Evolutionary conservation across 1,284 basidiomycete genomes (phyloP).

Genomic region (Schizophyllum commune): DNA sequence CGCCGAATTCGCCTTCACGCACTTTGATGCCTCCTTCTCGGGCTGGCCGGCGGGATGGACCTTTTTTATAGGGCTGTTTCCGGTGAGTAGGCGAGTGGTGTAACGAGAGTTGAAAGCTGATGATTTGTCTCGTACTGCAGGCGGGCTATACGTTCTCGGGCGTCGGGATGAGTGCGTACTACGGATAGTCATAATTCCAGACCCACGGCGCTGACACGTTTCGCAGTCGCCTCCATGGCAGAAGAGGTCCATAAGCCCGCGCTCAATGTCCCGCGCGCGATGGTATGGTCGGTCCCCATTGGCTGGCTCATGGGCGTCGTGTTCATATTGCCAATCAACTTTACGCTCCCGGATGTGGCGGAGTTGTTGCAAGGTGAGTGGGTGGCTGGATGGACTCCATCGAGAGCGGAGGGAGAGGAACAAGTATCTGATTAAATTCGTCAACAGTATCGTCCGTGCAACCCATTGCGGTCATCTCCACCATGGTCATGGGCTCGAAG

Average conservation of each 20-base stretch:
- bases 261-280: conserved; percentile 48
- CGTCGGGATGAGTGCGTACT: conserved; percentile 42
- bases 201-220: neutral
- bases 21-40: conserved; percentile 41
- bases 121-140: neutral
- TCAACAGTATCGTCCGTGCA: conserved; percentile 38
- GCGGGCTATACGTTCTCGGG: conserved; percentile 43
- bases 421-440: conserved; percentile 22
- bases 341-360: conserved; percentile 53
- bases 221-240: conserved; percentile 49
- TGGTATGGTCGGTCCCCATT: conserved; percentile 57
- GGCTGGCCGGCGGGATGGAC: conserved; percentile 53
- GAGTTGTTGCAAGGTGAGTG: conserved; percentile 42
- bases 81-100: conserved; percentile 26
- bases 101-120: neutral
- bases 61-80: conserved; percentile 48
- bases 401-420: too few relatives aligned
- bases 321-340: conserved; percentile 66
- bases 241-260: conserved; percentile 58
- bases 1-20: conserved; percentile 37
- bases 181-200: neutral
- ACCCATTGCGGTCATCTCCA: conserved; percentile 61
- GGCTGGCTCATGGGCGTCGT: conserved; percentile 50
- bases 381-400: too few relatives aligned
- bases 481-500: conserved; percentile 52